These are phyloP conservation scores for Cardamine occulta DNA, from an alignment of 345 rosid genomes.

Conservation along the genomic window DNA sequence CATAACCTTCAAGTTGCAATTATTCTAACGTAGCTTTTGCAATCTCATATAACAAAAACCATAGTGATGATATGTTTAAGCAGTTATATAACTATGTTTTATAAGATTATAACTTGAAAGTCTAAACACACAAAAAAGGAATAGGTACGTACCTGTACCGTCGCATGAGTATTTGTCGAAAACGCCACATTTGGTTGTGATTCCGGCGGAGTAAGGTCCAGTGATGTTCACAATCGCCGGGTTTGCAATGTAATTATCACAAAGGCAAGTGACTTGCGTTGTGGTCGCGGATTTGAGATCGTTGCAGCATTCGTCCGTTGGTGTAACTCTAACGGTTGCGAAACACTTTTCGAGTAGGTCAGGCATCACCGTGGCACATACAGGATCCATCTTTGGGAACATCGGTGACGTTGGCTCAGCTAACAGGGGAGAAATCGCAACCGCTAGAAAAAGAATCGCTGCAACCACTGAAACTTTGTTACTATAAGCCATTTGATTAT, in stretches of 20 bases:
- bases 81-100: background rate
- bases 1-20: background rate
- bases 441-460: slow-evolving; percentile 18
- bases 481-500: slow-evolving; percentile 12
- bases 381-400: slow-evolving; percentile 30
- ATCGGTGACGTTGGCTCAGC: slow-evolving; percentile 9
- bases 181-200: slow-evolving; percentile 40
- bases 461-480: slow-evolving; percentile 2
- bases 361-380: slow-evolving; percentile 30
- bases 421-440: slow-evolving; percentile 21
- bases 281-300: slow-evolving; percentile 38
- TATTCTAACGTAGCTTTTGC: background rate
- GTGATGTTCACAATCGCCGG: slow-evolving; percentile 28
- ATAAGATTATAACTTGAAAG: background rate
- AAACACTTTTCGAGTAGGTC: slow-evolving; percentile 41
- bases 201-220: slow-evolving; percentile 34
- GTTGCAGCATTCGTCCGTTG: slow-evolving; percentile 37
- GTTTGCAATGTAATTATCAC: slow-evolving; percentile 38
- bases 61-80: background rate
- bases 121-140: background rate
- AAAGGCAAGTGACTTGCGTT: slow-evolving; percentile 39
- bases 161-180: slow-evolving; percentile 35
- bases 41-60: background rate
- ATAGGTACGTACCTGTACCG: slow-evolving; percentile 27
- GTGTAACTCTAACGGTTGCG: slow-evolving; percentile 29